These are phyloP conservation scores for Sequoia sempervirens DNA, from an alignment of 75 land plant genomes.

Conservation along the genomic window DNA sequence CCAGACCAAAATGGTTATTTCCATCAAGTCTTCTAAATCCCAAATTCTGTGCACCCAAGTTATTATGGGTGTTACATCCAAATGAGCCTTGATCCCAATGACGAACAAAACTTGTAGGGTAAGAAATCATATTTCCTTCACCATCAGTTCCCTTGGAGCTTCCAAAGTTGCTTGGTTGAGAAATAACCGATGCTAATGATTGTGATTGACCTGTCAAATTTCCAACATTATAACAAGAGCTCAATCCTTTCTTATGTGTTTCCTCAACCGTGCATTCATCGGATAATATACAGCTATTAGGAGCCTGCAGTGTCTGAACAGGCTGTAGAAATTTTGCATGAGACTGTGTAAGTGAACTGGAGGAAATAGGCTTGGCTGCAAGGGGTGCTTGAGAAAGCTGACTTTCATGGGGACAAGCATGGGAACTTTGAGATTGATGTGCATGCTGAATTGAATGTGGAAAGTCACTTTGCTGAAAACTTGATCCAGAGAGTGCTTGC, in stretches of 20 bases:
- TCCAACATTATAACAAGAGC: neutral
- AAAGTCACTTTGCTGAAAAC: neutral
- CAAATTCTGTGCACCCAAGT: neutral
- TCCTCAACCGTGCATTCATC: neutral
- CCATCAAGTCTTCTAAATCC: constrained; percentile 2
- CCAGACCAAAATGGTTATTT: neutral
- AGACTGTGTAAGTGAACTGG: neutral
- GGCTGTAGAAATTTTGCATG: neutral
- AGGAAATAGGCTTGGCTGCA: neutral
- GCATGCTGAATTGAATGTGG: neutral
- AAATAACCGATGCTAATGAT: neutral
- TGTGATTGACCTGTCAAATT: neutral
- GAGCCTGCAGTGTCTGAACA: neutral
- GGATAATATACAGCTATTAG: neutral
- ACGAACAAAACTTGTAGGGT: neutral
- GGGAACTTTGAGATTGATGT: neutral
- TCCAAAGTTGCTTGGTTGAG: constrained; percentile 1
- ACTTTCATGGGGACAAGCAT: neutral
- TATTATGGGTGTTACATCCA: neutral
- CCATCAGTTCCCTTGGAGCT: neutral
- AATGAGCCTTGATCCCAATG: neutral
- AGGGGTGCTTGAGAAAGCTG: neutral
- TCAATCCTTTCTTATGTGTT: neutral
- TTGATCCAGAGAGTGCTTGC: neutral
- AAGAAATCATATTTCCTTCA: neutral